Evolutionary conservation across 2,329 filamentous ascomycete species (phyloP).

Genomic region (Colletotrichum tamarilloi): DNA sequence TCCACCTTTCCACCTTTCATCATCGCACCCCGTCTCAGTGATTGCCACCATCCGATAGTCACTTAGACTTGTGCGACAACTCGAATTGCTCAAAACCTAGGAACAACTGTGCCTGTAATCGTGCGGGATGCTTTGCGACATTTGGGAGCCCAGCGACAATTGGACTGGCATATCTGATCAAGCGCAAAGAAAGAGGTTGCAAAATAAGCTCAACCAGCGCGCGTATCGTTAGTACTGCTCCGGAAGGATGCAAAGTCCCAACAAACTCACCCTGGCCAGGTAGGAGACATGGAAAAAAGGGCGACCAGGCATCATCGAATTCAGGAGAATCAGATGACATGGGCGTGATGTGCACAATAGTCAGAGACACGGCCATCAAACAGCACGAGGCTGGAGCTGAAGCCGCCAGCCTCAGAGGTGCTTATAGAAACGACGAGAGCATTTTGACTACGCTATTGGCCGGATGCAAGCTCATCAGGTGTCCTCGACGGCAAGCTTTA

Average conservation of each 20-base stretch:
- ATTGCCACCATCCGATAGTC: no score
- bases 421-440: background rate
- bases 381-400: background rate
- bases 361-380: background rate
- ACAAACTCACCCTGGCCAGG: background rate
- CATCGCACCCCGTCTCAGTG: no score
- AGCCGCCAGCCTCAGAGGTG: background rate
- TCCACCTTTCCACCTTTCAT: no score
- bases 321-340: no score
- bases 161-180: conserved; percentile 13
- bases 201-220: conserved; percentile 27
- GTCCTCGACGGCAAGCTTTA: background rate
- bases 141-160: background rate
- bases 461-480: background rate
- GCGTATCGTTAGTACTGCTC: conserved; percentile 1
- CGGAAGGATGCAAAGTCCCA: background rate
- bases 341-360: no score
- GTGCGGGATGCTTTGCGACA: background rate
- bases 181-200: conserved; percentile 2
- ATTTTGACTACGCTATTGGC: background rate
- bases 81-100: no score
- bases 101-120: no score
- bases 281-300: background rate
- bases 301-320: background rate
- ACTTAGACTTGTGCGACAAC: no score